A percentile compares a stretch with the other conserved stretches of the same genome.
phyloP scores from a whole-genome alignment of 2,329 filamentous ascomycete genomes.

The Myriangium duriaei region DNA sequence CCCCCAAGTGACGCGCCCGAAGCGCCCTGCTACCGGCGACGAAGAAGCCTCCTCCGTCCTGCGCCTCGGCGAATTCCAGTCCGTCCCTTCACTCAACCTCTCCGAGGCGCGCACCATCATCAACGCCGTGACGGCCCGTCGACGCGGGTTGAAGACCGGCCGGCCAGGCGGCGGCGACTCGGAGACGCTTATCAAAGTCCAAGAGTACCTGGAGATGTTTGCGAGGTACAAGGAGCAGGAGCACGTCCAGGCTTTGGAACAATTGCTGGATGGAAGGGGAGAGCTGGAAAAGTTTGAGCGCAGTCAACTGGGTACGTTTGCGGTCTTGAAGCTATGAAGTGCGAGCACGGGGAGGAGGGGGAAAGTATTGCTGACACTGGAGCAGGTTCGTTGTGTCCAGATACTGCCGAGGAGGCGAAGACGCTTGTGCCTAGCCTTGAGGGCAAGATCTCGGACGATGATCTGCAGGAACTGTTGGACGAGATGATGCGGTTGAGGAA shows the following conservation, averaged over 20 bases:
- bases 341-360: not conserved
- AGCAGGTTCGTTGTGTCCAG: slow-evolving; percentile 89
- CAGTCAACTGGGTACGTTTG: slow-evolving; percentile 65
- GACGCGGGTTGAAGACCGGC: slow-evolving; percentile 11
- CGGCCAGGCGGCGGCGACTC: slow-evolving; percentile 5
- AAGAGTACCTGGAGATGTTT: slow-evolving; percentile 89
- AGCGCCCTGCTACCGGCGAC: slow-evolving; percentile 59
- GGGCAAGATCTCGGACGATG: slow-evolving; percentile 82
- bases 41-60: slow-evolving; percentile 76
- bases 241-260: slow-evolving; percentile 87
- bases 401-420: slow-evolving; percentile 88
- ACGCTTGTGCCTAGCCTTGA: slow-evolving; percentile 81
- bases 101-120: slow-evolving; percentile 88
- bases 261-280: slow-evolving; percentile 44
- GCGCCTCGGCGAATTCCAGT: slow-evolving; percentile 83
- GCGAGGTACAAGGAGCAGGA: slow-evolving; percentile 91
- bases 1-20: slow-evolving; percentile 39
- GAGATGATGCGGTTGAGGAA: slow-evolving; percentile 72
- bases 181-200: slow-evolving; percentile 66
- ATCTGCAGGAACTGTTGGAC: slow-evolving; percentile 75
- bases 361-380: too few relatives aligned
- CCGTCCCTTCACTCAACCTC: slow-evolving; percentile 81
- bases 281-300: slow-evolving; percentile 86
- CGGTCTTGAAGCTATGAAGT: not conserved
- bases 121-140: slow-evolving; percentile 52